These are phyloP conservation scores for Caloboletus firmus DNA, from an alignment of 1,284 basidiomycete genomes.

Conservation along the genomic window DNA sequence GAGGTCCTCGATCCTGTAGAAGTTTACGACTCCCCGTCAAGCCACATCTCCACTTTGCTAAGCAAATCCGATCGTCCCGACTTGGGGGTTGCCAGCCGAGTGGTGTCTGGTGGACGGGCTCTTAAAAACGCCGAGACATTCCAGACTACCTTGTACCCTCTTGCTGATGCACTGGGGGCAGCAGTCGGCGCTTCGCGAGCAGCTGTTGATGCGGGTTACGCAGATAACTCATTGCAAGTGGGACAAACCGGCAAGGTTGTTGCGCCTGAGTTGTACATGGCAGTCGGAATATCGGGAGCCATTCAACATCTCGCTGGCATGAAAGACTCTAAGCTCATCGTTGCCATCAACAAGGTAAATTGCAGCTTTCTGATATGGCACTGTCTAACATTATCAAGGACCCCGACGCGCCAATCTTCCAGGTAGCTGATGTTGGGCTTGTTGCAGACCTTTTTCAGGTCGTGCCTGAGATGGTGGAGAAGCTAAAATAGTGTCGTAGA, in stretches of 20 bases:
- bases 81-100: slow-evolving; percentile 81
- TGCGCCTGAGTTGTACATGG: slow-evolving; percentile 93
- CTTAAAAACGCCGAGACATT: slow-evolving; percentile 96
- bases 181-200: slow-evolving; percentile 97
- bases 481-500: slow-evolving; percentile 59
- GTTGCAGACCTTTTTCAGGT: slow-evolving; percentile 90
- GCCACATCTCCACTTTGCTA: slow-evolving; percentile 83
- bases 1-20: slow-evolving; percentile 68
- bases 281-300: slow-evolving; percentile 93
- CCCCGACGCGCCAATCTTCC: slow-evolving; percentile 98
- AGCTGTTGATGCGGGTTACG: slow-evolving; percentile 97
- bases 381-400: slow-evolving; percentile 56
- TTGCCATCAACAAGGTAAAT: slow-evolving; percentile 92
- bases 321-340: slow-evolving; percentile 99
- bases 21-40: slow-evolving; percentile 60
- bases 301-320: slow-evolving; percentile 99
- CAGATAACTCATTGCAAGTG: slow-evolving; percentile 97
- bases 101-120: slow-evolving; percentile 95
- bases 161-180: slow-evolving; percentile 88
- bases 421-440: slow-evolving; percentile 94
- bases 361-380: background rate
- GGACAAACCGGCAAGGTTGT: slow-evolving; percentile 99
- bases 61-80: slow-evolving; percentile 94
- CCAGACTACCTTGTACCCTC: slow-evolving; percentile 83
- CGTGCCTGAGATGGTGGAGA: slow-evolving; percentile 85